These are phyloP conservation scores for Cutaneotrichosporon mucoides DNA, from an alignment of 1,284 basidiomycete species.

Conservation along the genomic window DNA sequence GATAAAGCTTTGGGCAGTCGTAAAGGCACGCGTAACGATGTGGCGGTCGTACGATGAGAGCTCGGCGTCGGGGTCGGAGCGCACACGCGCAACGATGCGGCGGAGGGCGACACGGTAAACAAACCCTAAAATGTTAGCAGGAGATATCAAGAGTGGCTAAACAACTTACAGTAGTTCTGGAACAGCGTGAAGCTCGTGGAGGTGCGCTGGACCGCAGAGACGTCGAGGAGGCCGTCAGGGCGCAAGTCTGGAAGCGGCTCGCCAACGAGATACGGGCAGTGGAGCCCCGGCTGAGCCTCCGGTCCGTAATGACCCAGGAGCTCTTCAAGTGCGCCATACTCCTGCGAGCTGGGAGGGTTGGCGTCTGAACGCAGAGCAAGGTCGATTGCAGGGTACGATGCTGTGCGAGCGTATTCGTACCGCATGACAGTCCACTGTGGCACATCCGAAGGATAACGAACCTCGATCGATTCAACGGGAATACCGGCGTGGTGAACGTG, in stretches of 20 bases:
- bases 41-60: conserved; percentile 28
- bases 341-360: conserved; percentile 26
- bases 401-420: conserved; percentile 37
- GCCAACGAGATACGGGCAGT: conserved; percentile 33
- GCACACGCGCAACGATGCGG: conserved; percentile 31
- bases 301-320: conserved; percentile 25
- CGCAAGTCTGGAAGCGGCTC: conserved; percentile 24
- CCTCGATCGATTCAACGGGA: conserved; percentile 37
- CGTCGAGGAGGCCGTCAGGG: conserved; percentile 8
- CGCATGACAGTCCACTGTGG: conserved; percentile 16
- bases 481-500: conserved; percentile 40
- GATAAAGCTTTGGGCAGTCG: conserved; percentile 34
- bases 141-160: background rate
- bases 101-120: conserved; percentile 40
- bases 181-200: conserved; percentile 38
- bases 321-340: conserved; percentile 27
- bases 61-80: conserved; percentile 18
- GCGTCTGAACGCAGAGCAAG: conserved; percentile 37
- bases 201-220: conserved; percentile 15
- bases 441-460: conserved; percentile 24
- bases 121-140: conserved; percentile 24
- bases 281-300: conserved; percentile 20
- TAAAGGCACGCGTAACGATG: conserved; percentile 28
- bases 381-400: conserved; percentile 33
- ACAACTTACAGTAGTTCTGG: conserved; percentile 34